Percentiles rank a stretch among this genome's conserved stretches.
phyloP scores from a whole-genome alignment of 192 early-diverging fungal genomes.

The Linnemannia schmuckeri region DNA sequence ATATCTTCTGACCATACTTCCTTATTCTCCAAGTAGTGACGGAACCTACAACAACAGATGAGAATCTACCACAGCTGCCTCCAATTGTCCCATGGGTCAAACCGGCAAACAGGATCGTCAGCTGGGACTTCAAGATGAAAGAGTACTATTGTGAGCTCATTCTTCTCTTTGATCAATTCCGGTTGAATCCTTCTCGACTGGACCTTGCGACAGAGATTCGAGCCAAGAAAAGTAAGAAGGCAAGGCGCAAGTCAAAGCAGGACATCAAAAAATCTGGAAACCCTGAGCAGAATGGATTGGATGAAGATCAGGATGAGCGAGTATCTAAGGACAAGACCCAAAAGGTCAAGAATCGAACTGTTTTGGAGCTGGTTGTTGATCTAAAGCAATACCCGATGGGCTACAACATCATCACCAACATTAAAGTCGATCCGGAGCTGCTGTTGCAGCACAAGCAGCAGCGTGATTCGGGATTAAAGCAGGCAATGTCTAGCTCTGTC shows the following conservation, averaged over 20 bases:
- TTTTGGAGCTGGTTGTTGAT: constrained; percentile 49
- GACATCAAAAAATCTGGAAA: not conserved
- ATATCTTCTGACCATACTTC: not conserved
- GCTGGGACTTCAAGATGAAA: constrained; percentile 43
- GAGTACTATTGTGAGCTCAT: constrained; percentile 38
- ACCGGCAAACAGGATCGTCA: constrained; percentile 30
- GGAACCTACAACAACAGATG: not conserved
- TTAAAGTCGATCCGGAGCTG: constrained; percentile 55
- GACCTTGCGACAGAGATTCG: constrained; percentile 29
- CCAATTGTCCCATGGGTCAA: constrained; percentile 27
- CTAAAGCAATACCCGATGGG: constrained; percentile 55
- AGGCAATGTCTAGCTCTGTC: constrained; percentile 5
- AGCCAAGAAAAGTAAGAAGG: constrained; percentile 7
- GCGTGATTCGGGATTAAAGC: constrained; percentile 12
- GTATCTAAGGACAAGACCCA: not conserved
- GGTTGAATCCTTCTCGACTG: constrained; percentile 31
- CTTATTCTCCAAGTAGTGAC: not conserved
- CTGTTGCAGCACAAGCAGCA: constrained; percentile 50
- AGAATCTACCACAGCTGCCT: not conserved
- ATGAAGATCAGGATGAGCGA: not conserved
- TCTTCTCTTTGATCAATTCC: constrained; percentile 50
- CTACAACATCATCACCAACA: constrained; percentile 55
- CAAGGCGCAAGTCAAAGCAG: not conserved
- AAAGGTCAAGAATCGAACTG: constrained; percentile 27
- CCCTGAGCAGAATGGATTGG: not conserved